phyloP scores from a whole-genome alignment of 805 yeast species.

The Blastobotrys muscicola region DNA sequence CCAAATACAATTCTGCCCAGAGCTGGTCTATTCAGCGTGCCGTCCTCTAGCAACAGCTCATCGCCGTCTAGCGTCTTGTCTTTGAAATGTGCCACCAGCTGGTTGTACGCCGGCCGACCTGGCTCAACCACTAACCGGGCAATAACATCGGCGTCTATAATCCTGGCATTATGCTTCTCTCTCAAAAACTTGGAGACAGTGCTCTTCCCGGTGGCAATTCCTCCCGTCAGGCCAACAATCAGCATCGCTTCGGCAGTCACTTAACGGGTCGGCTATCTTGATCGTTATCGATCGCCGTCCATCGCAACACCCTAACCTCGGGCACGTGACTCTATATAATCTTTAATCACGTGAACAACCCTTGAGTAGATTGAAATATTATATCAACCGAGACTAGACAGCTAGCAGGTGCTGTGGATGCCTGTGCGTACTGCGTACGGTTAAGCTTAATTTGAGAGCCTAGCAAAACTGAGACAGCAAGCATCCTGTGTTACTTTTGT shows the following conservation, averaged over 20 bases:
- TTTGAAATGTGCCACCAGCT: conserved; percentile 52
- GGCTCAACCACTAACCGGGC: conserved; percentile 84
- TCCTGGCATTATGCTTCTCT: conserved; percentile 41
- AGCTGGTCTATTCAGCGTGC: conserved; percentile 55
- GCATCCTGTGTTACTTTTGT: no score
- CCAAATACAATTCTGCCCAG: conserved; percentile 76
- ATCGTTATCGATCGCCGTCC: neutral
- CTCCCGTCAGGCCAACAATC: conserved; percentile 92
- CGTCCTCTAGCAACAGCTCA: conserved; percentile 32
- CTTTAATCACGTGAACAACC: neutral
- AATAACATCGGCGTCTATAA: conserved; percentile 85
- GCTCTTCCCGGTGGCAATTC: conserved; percentile 94
- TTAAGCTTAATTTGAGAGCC: no score
- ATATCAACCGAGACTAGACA: no score
- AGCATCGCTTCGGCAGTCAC: conserved; percentile 64
- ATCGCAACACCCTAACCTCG: no score
- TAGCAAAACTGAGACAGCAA: no score
- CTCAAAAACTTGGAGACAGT: conserved; percentile 62
- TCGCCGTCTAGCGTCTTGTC: conserved; percentile 40
- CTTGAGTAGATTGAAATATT: no score
- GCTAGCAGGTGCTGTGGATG: no score
- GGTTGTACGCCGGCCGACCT: conserved; percentile 57
- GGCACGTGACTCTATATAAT: no score
- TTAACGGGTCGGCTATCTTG: neutral
- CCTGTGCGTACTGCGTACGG: no score